Base-by-base conservation (phyloP, 2,329 filamentous ascomycete species). In the Apiospora saccharicola region DNA sequence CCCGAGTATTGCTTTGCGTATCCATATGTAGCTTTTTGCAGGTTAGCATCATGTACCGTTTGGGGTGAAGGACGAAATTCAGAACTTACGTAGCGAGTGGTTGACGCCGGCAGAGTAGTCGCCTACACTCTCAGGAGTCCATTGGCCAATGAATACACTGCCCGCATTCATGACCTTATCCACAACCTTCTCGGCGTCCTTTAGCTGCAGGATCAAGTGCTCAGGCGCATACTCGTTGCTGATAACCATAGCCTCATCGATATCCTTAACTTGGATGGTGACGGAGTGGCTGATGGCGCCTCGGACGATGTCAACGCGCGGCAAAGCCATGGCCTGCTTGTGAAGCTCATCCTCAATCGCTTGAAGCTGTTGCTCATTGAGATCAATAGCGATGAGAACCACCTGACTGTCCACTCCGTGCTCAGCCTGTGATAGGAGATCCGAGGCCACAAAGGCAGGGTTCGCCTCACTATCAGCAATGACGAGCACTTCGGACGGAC, bases 91-190 rank as follows among this genome's bases (percentile, higher is more conserved):
- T 76, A 99, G 86, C 72, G 94, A 97, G 86, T 99, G 96, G 83
- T 99, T 99, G 57, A 99, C 96, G 79, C 96, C 96, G 70, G 96
- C 96, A 75, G 95, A 98, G 85, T 99, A 99, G 82, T 99, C 96
- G 67, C 96, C 96, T 3, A 99, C 96, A 81, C 94, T 97, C 85
- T 99, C 96, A 7, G 96, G 96, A 0, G 96, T 98, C 96, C 96
- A 99, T 75, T 93, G 88, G 13, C 96, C 96, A 75, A 98, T 92
- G 81, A 99, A 99, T 8, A 99, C 95, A 80, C 94, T 98, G 24
- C 96, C 96, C 2, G 96, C 96, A 78, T 99, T 98, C 85, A 95
- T 90, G 34, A 99, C 95, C 81, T 92, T 85, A 47, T 93, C 91
- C 0, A 97, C 92, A 3, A 92, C 87, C 72, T 89, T 86, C 77